Evolutionary conservation across 2,329 filamentous ascomycete genomes (phyloP).

Genomic region (Phialophora tarda): DNA sequence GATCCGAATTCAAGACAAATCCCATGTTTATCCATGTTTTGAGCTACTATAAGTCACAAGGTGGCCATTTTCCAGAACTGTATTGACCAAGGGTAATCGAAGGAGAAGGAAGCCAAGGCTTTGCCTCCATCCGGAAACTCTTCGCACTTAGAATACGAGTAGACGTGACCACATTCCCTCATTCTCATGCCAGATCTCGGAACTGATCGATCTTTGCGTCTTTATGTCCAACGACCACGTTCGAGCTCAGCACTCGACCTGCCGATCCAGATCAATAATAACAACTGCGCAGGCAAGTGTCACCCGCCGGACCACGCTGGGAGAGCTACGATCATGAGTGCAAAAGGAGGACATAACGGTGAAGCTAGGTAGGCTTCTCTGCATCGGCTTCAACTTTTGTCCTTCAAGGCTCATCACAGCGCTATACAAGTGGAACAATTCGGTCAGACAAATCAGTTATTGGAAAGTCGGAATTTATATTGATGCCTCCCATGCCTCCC

Average conservation of each 20-base stretch:
- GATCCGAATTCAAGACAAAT: too few relatives aligned
- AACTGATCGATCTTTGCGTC: too few relatives aligned
- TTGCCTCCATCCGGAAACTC: not conserved
- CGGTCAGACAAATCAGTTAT: not conserved
- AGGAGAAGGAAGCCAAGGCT: not conserved
- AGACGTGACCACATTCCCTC: not conserved
- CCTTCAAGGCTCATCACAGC: not conserved
- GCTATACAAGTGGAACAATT: not conserved
- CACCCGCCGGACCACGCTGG: too few relatives aligned
- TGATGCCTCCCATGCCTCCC: not conserved
- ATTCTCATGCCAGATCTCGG: not conserved
- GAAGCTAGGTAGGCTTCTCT: too few relatives aligned
- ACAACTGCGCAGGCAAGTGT: not conserved
- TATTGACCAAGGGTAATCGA: not conserved
- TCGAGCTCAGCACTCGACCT: too few relatives aligned
- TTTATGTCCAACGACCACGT: too few relatives aligned
- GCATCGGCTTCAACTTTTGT: not conserved
- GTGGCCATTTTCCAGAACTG: too few relatives aligned
- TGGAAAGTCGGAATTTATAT: not conserved
- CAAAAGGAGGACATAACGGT: not conserved
- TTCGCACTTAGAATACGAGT: not conserved
- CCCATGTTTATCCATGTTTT: too few relatives aligned
- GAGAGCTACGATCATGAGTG: not conserved
- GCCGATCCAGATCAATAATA: not conserved
- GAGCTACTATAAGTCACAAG: too few relatives aligned